Conservation (phyloP, 148 eudicot species). For the Rhododendron ovatum region DNA sequence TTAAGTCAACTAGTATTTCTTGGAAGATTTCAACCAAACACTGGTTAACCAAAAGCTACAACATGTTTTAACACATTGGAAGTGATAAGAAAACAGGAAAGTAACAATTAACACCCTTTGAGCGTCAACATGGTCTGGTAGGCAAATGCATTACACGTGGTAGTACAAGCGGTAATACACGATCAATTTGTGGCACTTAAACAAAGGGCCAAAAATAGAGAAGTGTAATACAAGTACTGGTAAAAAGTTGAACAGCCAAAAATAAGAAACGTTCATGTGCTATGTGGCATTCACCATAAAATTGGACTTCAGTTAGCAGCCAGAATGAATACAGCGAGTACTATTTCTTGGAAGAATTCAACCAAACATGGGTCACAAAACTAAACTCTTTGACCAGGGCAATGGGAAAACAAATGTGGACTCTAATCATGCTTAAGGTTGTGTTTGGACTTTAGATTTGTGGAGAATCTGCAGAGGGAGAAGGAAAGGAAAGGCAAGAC, state of each 20-base stretch:
- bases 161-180: no score
- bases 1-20: slow-evolving; percentile 74
- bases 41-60: not conserved
- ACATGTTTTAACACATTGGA: not conserved
- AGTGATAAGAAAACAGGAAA: not conserved
- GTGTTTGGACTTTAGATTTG: not conserved
- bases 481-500: not conserved
- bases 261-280: not conserved
- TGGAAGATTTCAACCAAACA: slow-evolving; percentile 6
- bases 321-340: not conserved
- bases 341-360: not conserved
- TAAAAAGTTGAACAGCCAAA: not conserved
- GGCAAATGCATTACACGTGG: not conserved
- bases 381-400: not conserved
- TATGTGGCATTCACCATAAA: not conserved
- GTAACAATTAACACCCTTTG: not conserved
- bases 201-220: no score
- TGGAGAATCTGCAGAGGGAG: not conserved
- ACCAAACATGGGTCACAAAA: not conserved
- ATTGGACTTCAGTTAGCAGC: not conserved
- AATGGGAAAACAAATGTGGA: not conserved
- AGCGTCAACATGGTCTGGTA: not conserved
- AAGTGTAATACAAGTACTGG: not conserved
- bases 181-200: no score
- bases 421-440: not conserved